Conservation (phyloP, 1,284 basidiomycete species). For the Ganoderma lucidum region DNA sequence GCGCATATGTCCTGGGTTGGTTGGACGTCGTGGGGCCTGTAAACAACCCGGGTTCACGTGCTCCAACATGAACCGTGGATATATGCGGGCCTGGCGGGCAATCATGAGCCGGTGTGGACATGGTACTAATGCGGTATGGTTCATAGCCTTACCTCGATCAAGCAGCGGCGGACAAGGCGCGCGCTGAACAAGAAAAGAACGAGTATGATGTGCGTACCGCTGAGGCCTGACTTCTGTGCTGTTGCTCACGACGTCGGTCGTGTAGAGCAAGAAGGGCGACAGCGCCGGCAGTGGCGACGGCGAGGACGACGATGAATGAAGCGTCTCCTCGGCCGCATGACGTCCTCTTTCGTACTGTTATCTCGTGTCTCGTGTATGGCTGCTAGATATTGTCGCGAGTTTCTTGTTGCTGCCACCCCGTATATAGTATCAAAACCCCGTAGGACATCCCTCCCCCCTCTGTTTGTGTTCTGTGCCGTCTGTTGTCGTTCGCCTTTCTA, state of each 20-base stretch:
- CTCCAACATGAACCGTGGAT: conserved; percentile 2
- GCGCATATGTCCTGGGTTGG: conserved; percentile 11
- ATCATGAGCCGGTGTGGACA: conserved; percentile 1
- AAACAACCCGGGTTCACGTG: conserved; percentile 12
- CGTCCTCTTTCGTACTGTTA: conserved; percentile 17
- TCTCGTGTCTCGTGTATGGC: conserved; percentile 24
- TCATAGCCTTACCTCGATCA: conserved; percentile 91
- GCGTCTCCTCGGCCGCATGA: conserved; percentile 15
- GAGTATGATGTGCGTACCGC: conserved; percentile 68
- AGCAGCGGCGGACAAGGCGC: conserved; percentile 86
- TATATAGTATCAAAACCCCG: conserved; percentile 34
- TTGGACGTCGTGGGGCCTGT: conserved; percentile 12
- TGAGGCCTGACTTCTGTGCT: background rate
- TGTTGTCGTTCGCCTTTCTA: conserved; percentile 17
- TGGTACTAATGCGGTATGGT: conserved; percentile 20
- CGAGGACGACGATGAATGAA: conserved; percentile 64
- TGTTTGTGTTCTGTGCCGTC: conserved; percentile 3
- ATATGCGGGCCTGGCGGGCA: background rate
- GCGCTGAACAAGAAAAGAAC: conserved; percentile 85
- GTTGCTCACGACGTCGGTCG: conserved; percentile 20
- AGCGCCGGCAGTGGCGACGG: conserved; percentile 60
- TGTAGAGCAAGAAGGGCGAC: conserved; percentile 54
- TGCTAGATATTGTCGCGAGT: conserved; percentile 28
- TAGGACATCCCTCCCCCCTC: conserved; percentile 23
- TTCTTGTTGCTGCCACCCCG: conserved; percentile 22